Evolutionary conservation across 2,329 filamentous ascomycete genomes (phyloP), one percentile per base, ranked within the genome.

Genomic region (Botryotinia calthae): DNA sequence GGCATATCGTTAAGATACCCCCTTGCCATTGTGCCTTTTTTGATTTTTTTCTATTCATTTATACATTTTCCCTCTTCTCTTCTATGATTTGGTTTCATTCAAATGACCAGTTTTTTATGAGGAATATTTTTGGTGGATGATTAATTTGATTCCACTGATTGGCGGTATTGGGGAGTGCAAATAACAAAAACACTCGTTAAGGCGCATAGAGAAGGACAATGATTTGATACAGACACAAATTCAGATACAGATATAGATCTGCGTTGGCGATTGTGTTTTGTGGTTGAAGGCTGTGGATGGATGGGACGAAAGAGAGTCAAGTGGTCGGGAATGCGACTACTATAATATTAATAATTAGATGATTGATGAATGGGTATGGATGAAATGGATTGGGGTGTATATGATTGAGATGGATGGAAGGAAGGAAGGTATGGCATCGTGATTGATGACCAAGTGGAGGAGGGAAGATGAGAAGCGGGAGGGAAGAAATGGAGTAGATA

Each of bases 1-100:
- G 70, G 70, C 62, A 59, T 48, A 72, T 67, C 70, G 70, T 61
- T 63, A 67, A 67, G 70, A 72, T 72, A 72, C 70, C 70, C 70
- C 70, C 40, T 72, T 72, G 70, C 70, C 61, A 31, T 25, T 28
- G 40, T 28, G 40, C 54, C 46, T 59, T 51, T 72, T 67, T 44
- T 51, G 28, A 22, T 44, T 67, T 70, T 31, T 42, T 34, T n/a
- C n/a, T 63, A 22, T 51, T 62, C 68, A 48, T 31, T 65, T 65
- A 51, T 65, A 56, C 69, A 51, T 54, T 40, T 71, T 54, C 40
- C n/a, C 54, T 54, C 37, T 69, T 67, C 46, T 54, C 25, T 40
- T 28, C 64, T 42, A 67, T 44, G 66, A 58, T 61, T 59, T 31
- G 37, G 51, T 69, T 59, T 37, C 44, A n/a, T 59, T 54, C 8